Evolutionary conservation across 176 grass and related monocot species (phyloP).

Genomic region (Elymus sibiricus): DNA sequence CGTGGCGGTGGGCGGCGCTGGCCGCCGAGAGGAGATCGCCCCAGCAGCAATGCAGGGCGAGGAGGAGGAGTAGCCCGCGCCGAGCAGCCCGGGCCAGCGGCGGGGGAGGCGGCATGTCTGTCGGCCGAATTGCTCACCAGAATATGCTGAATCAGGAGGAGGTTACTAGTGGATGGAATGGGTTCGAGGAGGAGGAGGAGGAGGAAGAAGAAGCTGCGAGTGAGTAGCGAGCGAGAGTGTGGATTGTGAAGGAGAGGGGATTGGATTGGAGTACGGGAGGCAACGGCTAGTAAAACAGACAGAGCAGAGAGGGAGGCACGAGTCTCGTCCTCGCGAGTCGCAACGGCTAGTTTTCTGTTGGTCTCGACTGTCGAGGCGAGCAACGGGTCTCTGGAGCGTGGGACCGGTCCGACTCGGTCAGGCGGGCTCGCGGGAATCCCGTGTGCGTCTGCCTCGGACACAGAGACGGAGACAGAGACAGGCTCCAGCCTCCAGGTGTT

Average conservation of each 20-base stretch:
- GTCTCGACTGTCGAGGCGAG: not conserved
- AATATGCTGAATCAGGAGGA: not conserved
- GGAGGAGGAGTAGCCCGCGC: not conserved
- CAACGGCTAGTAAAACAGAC: not conserved
- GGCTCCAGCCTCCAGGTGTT: not conserved
- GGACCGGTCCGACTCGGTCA: not conserved
- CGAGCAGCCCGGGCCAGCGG: not conserved
- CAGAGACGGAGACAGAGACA: not conserved
- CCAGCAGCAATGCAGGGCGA: not conserved
- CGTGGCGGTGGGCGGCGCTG: not conserved
- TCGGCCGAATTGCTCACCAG: not conserved
- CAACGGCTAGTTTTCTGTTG: not conserved
- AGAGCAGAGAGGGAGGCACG: not conserved
- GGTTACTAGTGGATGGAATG: not conserved
- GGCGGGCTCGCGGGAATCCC: conserved; percentile 3
- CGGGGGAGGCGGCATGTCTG: not conserved
- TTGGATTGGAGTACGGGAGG: not conserved
- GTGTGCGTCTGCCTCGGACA: not conserved
- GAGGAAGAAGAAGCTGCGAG: not conserved
- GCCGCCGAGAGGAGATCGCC: not conserved
- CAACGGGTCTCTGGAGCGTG: not conserved
- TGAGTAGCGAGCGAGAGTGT: not conserved
- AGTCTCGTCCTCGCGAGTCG: not conserved
- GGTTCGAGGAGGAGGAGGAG: not conserved
- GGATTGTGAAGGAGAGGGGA: not conserved